Base-by-base conservation (phyloP, 1,284 basidiomycete genomes). In the Trametes sp. region DNA sequence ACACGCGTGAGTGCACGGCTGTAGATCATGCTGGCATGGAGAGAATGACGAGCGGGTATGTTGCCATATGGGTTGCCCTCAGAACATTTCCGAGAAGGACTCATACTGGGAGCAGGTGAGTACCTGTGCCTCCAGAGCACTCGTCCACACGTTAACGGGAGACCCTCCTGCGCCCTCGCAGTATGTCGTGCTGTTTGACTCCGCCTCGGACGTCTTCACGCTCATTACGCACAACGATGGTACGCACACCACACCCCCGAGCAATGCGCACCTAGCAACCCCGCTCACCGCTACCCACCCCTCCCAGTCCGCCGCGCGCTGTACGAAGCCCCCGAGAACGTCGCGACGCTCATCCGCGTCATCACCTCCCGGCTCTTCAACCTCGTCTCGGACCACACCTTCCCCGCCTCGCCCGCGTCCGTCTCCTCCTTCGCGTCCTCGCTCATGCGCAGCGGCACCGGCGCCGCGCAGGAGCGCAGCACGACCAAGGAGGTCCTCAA, bases 151-250 rank as follows among this genome's bases (percentile, higher is more conserved):
- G 59, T 69, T 68, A 57, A 63, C 61, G 42, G 36, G 29, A 69
- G 62, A 59, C 31, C 62, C 61, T 53, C 13, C 74, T 19, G 28
- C 19, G n/a, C 21, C 21, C 21, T 13, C 21, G 2, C 19, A 96
- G 89, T 98, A 92, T 76, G 88, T 92, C 67, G 78, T 85, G 38
- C 79, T 97, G 11, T 96, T 96, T 75, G 93, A 94, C 78, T 90
- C 92, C 8, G 84, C 93, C 0, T 91, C 93, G 0, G 95, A 97
- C 73, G 93, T 95, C 21, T 94, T 93, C 78, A 91, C 93, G 28
- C 84, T 97, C 61, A 90, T 98, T 67, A 88, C 92, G 7, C 87
- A 91, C 0, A 88, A 93, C 70, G 94, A 96, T 72, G 85, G 94
- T 95, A 79, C 66, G 90, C 56, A 23, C 48, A 16, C 38, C 2